Evolutionary conservation across 2,329 filamentous ascomycete species (phyloP).

Genomic region (Talaromyces sp.): DNA sequence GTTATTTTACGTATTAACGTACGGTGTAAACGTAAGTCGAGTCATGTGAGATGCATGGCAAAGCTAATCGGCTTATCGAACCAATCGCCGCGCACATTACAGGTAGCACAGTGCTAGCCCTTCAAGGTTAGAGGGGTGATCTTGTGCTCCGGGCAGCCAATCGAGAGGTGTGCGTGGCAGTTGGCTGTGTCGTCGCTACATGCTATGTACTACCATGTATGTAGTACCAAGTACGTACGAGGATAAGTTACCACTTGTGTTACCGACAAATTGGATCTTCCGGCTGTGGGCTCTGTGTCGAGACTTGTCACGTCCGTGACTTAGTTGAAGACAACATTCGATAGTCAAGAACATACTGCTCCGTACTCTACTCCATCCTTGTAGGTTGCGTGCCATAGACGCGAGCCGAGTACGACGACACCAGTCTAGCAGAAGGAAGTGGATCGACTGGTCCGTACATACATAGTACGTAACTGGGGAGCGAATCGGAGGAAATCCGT

Average conservation of each 20-base stretch:
- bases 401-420: no score
- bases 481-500: conserved; percentile 13
- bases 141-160: not conserved
- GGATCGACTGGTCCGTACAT: no score
- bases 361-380: no score
- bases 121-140: not conserved
- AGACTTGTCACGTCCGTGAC: no score
- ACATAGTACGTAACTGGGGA: not conserved
- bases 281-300: not conserved
- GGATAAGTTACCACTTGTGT: not conserved
- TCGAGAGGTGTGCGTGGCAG: not conserved
- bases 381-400: no score
- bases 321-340: not conserved
- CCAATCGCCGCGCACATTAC: not conserved
- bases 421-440: not conserved
- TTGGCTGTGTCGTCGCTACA: no score
- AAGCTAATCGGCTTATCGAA: conserved; percentile 5
- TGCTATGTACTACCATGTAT: not conserved
- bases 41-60: conserved; percentile 4
- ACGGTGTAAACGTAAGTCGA: not conserved
- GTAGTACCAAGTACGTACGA: not conserved
- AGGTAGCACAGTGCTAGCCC: not conserved
- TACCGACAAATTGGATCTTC: not conserved
- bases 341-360: not conserved
- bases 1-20: not conserved